Evolutionary conservation across 371 early-diverging fungal genomes (phyloP).

Genomic region (Coemansia sp.): DNA sequence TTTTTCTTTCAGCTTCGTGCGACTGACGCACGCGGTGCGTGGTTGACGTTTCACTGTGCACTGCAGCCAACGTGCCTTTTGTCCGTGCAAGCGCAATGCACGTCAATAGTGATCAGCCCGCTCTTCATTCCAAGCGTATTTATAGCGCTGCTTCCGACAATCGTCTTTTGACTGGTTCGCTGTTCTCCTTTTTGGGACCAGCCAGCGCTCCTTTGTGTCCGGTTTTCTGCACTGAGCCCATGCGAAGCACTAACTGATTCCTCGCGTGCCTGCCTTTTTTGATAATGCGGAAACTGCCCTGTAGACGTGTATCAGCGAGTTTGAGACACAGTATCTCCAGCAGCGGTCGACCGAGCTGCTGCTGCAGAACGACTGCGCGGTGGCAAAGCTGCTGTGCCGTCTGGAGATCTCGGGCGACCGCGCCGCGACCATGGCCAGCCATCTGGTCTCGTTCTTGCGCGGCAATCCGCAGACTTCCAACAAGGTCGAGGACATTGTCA

Average conservation of each 20-base stretch:
- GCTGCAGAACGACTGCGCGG: slow-evolving; percentile 33
- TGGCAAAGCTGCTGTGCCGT: slow-evolving; percentile 29
- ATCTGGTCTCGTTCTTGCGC: slow-evolving; percentile 44
- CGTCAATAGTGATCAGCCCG: slow-evolving; percentile 6
- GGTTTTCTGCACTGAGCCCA: not conserved
- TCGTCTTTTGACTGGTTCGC: not conserved
- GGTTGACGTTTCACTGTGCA: not conserved
- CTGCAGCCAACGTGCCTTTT: not conserved
- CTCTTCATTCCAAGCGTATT: slow-evolving; percentile 1
- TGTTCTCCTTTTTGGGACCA: not conserved
- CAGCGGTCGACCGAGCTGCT: slow-evolving; percentile 43
- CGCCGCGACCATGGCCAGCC: slow-evolving; percentile 46
- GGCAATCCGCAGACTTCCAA: slow-evolving; percentile 37
- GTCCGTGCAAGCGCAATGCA: not conserved
- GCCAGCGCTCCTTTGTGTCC: not conserved
- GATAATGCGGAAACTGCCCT: not conserved
- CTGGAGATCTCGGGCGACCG: slow-evolving; percentile 45
- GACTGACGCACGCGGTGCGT: not conserved
- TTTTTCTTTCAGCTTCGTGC: not conserved
- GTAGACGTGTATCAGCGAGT: slow-evolving; percentile 42
- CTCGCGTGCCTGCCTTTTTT: too few relatives aligned
- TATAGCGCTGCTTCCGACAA: not conserved
- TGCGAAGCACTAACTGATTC: not conserved
- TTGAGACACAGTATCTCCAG: slow-evolving; percentile 45
- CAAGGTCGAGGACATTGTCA: slow-evolving; percentile 39